These are phyloP conservation scores for Coemansia sp. DNA, from an alignment of 192 early-diverging fungal genomes.

Conservation along the genomic window DNA sequence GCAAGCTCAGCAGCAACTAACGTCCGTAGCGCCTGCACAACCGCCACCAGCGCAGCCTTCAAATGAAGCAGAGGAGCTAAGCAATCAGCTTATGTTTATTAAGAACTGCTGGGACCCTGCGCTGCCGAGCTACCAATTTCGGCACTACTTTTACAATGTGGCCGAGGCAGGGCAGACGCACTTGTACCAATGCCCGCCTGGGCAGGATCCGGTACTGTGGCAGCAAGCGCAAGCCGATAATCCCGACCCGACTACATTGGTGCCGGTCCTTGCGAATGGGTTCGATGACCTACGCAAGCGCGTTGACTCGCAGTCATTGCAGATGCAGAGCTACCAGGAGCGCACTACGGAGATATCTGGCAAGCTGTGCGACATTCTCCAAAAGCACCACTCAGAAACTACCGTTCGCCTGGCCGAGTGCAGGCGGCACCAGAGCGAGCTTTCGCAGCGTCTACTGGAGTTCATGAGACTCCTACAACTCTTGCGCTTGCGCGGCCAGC, in stretches of 20 bases:
- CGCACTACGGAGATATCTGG: conserved; percentile 71
- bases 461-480: conserved; percentile 89
- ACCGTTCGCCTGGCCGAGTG: conserved; percentile 75
- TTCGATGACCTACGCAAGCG: conserved; percentile 92
- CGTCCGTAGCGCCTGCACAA: conserved; percentile 31
- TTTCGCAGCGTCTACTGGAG: conserved; percentile 78
- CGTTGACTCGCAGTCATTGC: conserved; percentile 73
- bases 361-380: conserved; percentile 62
- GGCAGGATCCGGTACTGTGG: conserved; percentile 73
- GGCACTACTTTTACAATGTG: conserved; percentile 97
- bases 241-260: conserved; percentile 87
- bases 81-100: conserved; percentile 69
- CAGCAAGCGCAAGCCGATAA: conserved; percentile 84
- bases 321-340: conserved; percentile 68
- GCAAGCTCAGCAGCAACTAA: conserved; percentile 1
- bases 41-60: conserved; percentile 4
- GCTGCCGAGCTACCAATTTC: conserved; percentile 79
- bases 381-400: conserved; percentile 75
- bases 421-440: conserved; percentile 74
- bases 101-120: conserved; percentile 79
- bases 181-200: conserved; percentile 73
- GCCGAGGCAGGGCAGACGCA: conserved; percentile 85
- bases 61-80: conserved; percentile 46
- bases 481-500: conserved; percentile 79
- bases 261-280: conserved; percentile 88